Conservation (phyloP, 306 rosid genomes). For the Crotalaria pallida region DNA sequence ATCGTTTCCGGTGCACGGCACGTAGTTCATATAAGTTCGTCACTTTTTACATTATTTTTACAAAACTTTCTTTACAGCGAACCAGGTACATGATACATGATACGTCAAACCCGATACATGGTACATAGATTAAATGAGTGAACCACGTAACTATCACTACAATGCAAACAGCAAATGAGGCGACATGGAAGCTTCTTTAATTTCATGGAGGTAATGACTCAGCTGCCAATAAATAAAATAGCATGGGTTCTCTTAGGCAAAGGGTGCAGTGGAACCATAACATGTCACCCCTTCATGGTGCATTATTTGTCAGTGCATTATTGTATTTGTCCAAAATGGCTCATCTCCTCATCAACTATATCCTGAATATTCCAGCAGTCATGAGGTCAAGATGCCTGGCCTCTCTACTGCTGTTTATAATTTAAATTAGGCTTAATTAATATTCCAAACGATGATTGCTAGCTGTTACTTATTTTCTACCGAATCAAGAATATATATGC, state of each 20-base stretch:
- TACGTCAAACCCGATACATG: too few relatives aligned
- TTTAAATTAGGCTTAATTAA: background rate
- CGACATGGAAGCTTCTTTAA: slow-evolving; percentile 28
- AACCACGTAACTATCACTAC: too few relatives aligned
- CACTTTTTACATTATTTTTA: too few relatives aligned
- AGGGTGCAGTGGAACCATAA: slow-evolving; percentile 21
- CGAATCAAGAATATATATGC: too few relatives aligned
- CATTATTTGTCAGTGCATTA: slow-evolving; percentile 41
- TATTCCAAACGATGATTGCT: background rate
- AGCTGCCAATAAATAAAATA: slow-evolving; percentile 21
- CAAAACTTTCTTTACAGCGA: too few relatives aligned
- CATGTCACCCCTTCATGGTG: slow-evolving; percentile 27
- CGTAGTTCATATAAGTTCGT: too few relatives aligned
- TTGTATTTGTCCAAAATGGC: slow-evolving; percentile 16
- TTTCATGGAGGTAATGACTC: background rate
- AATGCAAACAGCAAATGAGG: too few relatives aligned
- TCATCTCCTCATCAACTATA: background rate
- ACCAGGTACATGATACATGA: too few relatives aligned
- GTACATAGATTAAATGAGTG: too few relatives aligned
- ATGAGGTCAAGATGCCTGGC: slow-evolving; percentile 32
- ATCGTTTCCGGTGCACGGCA: too few relatives aligned
- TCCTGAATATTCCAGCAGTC: background rate
- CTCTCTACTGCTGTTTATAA: slow-evolving; percentile 30
- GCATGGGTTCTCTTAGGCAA: slow-evolving; percentile 27
- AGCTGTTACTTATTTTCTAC: too few relatives aligned